A percentile compares a stretch with the other conserved stretches of the same genome.
Evolutionary conservation across 1,284 basidiomycete species (phyloP).

Genomic region (Ganoderma resinaceum): DNA sequence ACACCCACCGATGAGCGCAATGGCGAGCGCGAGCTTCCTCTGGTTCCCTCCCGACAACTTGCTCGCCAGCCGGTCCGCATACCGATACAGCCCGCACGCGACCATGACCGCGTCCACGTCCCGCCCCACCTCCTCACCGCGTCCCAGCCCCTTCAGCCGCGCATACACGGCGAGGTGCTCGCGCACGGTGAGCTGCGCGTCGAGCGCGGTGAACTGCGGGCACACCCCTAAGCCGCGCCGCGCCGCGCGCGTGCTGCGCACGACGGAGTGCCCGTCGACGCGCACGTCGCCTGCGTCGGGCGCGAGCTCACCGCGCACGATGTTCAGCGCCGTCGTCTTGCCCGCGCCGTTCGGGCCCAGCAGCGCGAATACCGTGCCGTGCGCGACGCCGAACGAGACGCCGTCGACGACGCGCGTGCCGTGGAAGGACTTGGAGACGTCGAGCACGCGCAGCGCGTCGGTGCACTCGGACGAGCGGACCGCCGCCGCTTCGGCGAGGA

Average conservation of each 20-base stretch:
- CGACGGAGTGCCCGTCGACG: constrained; percentile 69
- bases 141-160: constrained; percentile 70
- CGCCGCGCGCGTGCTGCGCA: constrained; percentile 64
- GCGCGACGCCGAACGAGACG: constrained; percentile 72
- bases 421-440: constrained; percentile 58
- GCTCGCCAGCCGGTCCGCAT: constrained; percentile 75
- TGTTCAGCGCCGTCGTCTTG: constrained; percentile 81
- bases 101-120: constrained; percentile 67
- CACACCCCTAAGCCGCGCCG: constrained; percentile 78
- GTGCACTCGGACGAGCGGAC: constrained; percentile 13
- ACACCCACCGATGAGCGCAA: constrained; percentile 81
- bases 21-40: constrained; percentile 81
- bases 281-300: constrained; percentile 72
- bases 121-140: constrained; percentile 52
- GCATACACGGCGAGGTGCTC: constrained; percentile 78
- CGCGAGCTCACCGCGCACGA: constrained; percentile 71
- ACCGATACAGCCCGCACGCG: constrained; percentile 64
- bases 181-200: constrained; percentile 76
- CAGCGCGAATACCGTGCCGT: constrained; percentile 73
- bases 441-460: constrained; percentile 5
- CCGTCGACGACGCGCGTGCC: constrained; percentile 68
- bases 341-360: constrained; percentile 85
- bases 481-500: background rate
- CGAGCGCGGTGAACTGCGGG: constrained; percentile 86
- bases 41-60: constrained; percentile 84